phyloP scores from a whole-genome alignment of 2,329 filamentous ascomycete species.

The Colletotrichum spaethianum region DNA sequence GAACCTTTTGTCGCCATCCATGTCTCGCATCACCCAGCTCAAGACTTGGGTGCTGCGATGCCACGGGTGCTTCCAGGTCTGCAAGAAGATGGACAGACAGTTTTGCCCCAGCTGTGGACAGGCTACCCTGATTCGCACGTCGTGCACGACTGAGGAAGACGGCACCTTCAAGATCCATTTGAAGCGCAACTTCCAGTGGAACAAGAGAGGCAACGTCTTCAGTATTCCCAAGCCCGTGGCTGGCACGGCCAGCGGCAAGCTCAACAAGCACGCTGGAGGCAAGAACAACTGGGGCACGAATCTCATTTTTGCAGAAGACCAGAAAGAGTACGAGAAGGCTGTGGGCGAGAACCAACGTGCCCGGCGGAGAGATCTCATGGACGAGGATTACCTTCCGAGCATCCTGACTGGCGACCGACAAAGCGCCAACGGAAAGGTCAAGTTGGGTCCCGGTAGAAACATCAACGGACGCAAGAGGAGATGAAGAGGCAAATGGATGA shows the following conservation, averaged over 20 bases:
- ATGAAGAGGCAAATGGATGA: slow-evolving; percentile 4
- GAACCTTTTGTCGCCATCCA: slow-evolving; percentile 83
- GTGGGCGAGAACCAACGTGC: slow-evolving; percentile 74
- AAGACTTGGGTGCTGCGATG: slow-evolving; percentile 93
- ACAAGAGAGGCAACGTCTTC: slow-evolving; percentile 91
- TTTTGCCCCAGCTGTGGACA: slow-evolving; percentile 96
- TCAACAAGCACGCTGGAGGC: slow-evolving; percentile 74
- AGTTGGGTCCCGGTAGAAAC: slow-evolving; percentile 87
- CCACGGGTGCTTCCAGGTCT: slow-evolving; percentile 91
- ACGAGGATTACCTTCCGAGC: slow-evolving; percentile 90
- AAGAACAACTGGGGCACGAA: slow-evolving; percentile 89
- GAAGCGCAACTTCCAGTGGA: slow-evolving; percentile 97
- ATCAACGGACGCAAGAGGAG: slow-evolving; percentile 70
- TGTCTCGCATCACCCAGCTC: slow-evolving; percentile 86
- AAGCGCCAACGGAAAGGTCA: slow-evolving; percentile 76
- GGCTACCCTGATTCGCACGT: slow-evolving; percentile 85
- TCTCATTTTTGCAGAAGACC: slow-evolving; percentile 91
- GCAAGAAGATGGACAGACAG: slow-evolving; percentile 87
- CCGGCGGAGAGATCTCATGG: slow-evolving; percentile 89
- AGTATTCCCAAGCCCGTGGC: slow-evolving; percentile 92
- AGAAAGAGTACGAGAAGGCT: slow-evolving; percentile 88
- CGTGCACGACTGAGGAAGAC: slow-evolving; percentile 85
- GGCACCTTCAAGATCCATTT: slow-evolving; percentile 90
- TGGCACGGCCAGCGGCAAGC: slow-evolving; percentile 85
- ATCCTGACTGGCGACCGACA: slow-evolving; percentile 85